A percentile compares a stretch with the other conserved stretches of the same genome.
phyloP scores from a whole-genome alignment of 768 basidiomycete species.

The Termitomyces sp. region DNA sequence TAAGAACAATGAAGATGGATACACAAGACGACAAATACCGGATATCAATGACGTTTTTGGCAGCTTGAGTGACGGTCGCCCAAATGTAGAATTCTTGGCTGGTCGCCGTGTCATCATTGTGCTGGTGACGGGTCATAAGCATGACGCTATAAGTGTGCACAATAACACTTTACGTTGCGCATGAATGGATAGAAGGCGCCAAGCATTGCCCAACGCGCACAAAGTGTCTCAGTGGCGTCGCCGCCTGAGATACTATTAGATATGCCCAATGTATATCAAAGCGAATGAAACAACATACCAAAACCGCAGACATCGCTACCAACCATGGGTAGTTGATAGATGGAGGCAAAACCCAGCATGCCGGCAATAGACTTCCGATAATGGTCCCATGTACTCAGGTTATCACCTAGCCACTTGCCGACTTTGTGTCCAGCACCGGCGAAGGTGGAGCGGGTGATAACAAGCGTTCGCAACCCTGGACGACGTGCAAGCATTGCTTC shows the following conservation, averaged over 20 bases:
- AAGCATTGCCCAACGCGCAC: constrained; percentile 73
- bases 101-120: constrained; percentile 46
- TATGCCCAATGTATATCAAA: not conserved
- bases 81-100: constrained; percentile 70
- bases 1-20: not conserved
- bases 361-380: constrained; percentile 59
- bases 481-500: constrained; percentile 59
- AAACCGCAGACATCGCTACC: constrained; percentile 73
- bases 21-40: constrained; percentile 36
- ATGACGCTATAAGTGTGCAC: not conserved
- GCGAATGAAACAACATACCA: constrained; percentile 27
- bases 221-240: constrained; percentile 63
- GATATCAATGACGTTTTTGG: constrained; percentile 54
- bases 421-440: constrained; percentile 61
- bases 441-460: constrained; percentile 74
- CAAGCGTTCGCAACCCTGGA: constrained; percentile 53
- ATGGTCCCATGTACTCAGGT: constrained; percentile 52
- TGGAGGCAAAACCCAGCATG: constrained; percentile 58
- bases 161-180: constrained; percentile 50
- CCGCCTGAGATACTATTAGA: constrained; percentile 28
- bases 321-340: constrained; percentile 72
- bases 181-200: constrained; percentile 80
- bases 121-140: constrained; percentile 25
- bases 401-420: constrained; percentile 77
- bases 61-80: constrained; percentile 51